Percentiles rank a stretch among this genome's conserved stretches.
Evolutionary conservation across 306 rosid genomes (phyloP).

Genomic region (Vigna radiata): DNA sequence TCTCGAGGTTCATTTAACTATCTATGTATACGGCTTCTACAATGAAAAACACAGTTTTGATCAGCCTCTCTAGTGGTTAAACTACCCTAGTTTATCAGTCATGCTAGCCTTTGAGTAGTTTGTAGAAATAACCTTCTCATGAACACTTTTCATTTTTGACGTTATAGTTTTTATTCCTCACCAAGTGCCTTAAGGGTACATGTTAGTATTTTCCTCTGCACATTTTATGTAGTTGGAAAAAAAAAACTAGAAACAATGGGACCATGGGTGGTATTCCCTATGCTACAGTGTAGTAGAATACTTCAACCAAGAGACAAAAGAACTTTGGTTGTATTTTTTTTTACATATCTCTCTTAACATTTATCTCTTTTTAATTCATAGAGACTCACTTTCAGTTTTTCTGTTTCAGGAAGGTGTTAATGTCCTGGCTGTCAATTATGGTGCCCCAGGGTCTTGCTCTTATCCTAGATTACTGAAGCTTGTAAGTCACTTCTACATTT

Average conservation of each 20-base stretch:
- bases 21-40: not conserved
- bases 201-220: not conserved
- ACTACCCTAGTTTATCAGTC: not conserved
- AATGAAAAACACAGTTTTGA: no score
- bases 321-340: slow-evolving; percentile 33
- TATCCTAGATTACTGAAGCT: slow-evolving; percentile 80
- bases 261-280: not conserved
- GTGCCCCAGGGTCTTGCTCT: slow-evolving; percentile 84
- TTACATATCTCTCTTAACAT: slow-evolving; percentile 15
- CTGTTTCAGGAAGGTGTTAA: slow-evolving; percentile 81
- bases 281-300: not conserved
- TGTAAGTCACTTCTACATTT: slow-evolving; percentile 56
- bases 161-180: no score
- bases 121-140: not conserved
- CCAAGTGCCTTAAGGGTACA: not conserved
- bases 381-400: slow-evolving; percentile 31
- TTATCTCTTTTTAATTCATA: slow-evolving; percentile 25
- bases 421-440: slow-evolving; percentile 87
- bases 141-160: not conserved
- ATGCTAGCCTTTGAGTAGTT: not conserved
- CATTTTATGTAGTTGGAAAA: slow-evolving; percentile 22
- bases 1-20: slow-evolving; percentile 9
- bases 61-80: no score
- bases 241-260: not conserved
- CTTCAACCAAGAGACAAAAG: slow-evolving; percentile 8